A percentile compares a stretch with the other conserved stretches of the same genome.
phyloP scores from a whole-genome alignment of 208 protist species.

The Leishmania lainsoni region DNA sequence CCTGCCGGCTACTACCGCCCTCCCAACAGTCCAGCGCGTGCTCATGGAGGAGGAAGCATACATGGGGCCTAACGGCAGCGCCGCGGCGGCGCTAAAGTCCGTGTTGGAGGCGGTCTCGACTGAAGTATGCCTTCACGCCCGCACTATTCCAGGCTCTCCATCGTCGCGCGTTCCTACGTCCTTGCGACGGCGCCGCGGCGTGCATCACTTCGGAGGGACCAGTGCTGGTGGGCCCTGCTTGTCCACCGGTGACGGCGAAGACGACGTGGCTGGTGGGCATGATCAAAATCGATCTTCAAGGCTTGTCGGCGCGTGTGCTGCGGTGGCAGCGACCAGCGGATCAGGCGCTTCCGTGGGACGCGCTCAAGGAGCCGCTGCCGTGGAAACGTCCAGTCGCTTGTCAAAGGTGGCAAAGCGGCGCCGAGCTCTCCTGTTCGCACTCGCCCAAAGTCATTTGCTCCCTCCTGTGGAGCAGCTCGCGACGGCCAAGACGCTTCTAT shows the following conservation, averaged over 20 bases:
- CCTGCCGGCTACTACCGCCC: conserved; percentile 41
- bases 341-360: background rate
- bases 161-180: conserved; percentile 21
- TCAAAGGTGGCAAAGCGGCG: conserved; percentile 29
- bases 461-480: conserved; percentile 29
- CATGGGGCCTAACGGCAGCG: conserved; percentile 29
- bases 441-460: conserved; percentile 43
- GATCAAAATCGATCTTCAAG: background rate
- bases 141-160: conserved; percentile 12
- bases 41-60: conserved; percentile 30
- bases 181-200: conserved; percentile 25
- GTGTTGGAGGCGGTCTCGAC: conserved; percentile 26
- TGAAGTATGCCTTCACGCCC: conserved; percentile 23
- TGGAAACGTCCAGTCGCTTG: background rate
- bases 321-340: background rate
- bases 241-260: background rate
- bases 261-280: background rate
- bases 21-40: conserved; percentile 44
- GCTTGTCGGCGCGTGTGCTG: background rate
- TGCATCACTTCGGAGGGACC: conserved; percentile 4
- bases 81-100: conserved; percentile 19
- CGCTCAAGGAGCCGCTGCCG: background rate
- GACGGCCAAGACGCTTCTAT: conserved; percentile 47
- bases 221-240: background rate
- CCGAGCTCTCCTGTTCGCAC: conserved; percentile 43